Conservation (phyloP, 306 rosid genomes). For the Vigna angularis region DNA sequence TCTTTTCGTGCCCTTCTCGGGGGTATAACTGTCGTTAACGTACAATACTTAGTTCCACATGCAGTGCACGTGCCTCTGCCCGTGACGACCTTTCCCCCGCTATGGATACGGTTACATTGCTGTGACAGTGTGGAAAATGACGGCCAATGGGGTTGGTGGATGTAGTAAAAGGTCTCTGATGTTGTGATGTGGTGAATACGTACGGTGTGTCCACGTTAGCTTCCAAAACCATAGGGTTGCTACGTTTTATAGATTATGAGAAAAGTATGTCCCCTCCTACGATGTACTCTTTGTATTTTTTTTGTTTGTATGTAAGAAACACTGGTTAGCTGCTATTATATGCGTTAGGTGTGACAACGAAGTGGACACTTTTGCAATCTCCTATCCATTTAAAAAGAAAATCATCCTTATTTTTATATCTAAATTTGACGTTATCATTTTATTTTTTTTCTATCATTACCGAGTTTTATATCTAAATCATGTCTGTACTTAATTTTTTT, state of each 20-base stretch:
- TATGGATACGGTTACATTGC: constrained; percentile 12
- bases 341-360: too few species aligned
- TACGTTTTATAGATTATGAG: not conserved
- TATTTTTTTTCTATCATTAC: too few species aligned
- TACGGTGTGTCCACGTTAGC: constrained; percentile 2
- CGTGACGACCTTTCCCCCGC: constrained; percentile 44
- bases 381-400: too few species aligned
- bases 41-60: not conserved
- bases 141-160: constrained; percentile 28
- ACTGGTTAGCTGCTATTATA: too few species aligned
- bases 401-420: too few species aligned
- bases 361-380: too few species aligned
- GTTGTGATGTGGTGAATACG: not conserved
- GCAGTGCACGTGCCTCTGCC: constrained; percentile 36
- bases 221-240: not conserved
- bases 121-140: constrained; percentile 19
- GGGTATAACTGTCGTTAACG: constrained; percentile 16
- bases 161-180: not conserved
- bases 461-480: too few species aligned
- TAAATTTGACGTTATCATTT: too few species aligned
- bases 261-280: constrained; percentile 16
- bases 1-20: not conserved
- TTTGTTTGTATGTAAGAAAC: constrained; percentile 20
- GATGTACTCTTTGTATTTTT: not conserved
- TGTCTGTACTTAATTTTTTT: too few species aligned